Percentiles rank a stretch among this genome's conserved stretches.
phyloP scores from a whole-genome alignment of 805 yeast genomes.

The Starmerella floris region DNA sequence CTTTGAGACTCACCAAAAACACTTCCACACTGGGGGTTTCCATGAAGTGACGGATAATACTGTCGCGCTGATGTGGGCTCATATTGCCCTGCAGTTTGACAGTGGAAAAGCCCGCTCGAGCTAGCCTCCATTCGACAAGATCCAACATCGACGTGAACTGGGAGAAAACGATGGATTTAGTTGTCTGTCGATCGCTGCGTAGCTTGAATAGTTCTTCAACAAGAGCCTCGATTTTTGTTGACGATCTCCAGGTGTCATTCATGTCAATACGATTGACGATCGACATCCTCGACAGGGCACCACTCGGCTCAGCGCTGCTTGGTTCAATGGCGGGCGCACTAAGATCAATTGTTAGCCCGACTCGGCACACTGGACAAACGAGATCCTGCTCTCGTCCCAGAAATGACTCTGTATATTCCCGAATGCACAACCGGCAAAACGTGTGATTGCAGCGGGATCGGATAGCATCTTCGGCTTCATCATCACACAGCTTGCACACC shows the following conservation, averaged over 20 bases:
- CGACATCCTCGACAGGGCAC: conserved; percentile 37
- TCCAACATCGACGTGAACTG: conserved; percentile 96
- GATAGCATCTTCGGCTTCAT: conserved; percentile 95
- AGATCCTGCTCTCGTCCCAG: conserved; percentile 46
- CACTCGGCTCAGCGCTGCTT: conserved; percentile 28
- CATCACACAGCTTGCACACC: conserved; percentile 89
- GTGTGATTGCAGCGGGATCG: conserved; percentile 87
- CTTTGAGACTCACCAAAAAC: conserved; percentile 84
- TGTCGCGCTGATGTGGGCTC: conserved; percentile 92
- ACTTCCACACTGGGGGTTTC: conserved; percentile 86
- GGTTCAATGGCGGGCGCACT: conserved; percentile 67
- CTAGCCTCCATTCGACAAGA: conserved; percentile 86
- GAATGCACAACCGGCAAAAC: conserved; percentile 84
- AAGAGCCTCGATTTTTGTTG: conserved; percentile 92
- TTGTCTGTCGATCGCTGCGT: conserved; percentile 74
- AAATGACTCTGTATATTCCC: conserved; percentile 70
- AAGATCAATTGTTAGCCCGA: conserved; percentile 78
- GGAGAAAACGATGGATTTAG: conserved; percentile 91
- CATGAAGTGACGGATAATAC: conserved; percentile 82
- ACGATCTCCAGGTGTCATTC: conserved; percentile 78
- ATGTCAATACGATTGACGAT: conserved; percentile 80
- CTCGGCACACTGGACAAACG: conserved; percentile 93
- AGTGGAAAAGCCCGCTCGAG: conserved; percentile 87
- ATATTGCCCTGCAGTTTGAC: conserved; percentile 92
- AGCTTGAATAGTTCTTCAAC: conserved; percentile 83